Conservation (phyloP, 352 stramenopile genomes). For the Pythium rishiriense region DNA sequence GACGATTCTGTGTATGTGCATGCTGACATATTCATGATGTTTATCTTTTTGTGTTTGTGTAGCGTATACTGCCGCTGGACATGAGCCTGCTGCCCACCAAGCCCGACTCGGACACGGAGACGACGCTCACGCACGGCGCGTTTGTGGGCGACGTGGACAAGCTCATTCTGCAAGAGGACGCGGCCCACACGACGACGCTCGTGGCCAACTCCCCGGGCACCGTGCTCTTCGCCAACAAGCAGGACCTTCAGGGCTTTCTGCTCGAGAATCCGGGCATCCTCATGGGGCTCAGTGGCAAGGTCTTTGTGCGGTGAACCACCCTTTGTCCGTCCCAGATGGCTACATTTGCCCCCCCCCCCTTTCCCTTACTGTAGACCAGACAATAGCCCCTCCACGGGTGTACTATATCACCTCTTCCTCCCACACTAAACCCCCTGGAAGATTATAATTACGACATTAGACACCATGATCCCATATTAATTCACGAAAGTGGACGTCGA, state of each 20-base stretch:
- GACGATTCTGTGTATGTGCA: neutral
- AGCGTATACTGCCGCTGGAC: slow-evolving; percentile 66
- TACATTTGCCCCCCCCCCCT: slow-evolving; percentile 11
- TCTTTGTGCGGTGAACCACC: slow-evolving; percentile 42
- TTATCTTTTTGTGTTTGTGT: neutral
- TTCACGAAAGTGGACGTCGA: slow-evolving; percentile 6
- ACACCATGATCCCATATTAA: neutral
- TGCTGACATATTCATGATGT: neutral
- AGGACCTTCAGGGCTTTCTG: slow-evolving; percentile 70
- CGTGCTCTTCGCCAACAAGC: slow-evolving; percentile 64
- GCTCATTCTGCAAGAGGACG: slow-evolving; percentile 54
- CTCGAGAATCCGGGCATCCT: slow-evolving; percentile 76
- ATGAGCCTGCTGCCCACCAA: slow-evolving; percentile 49
- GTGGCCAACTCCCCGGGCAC: slow-evolving; percentile 51
- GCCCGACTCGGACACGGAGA: slow-evolving; percentile 40
- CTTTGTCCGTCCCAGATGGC: neutral
- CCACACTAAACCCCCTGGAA: neutral
- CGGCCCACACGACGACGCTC: slow-evolving; percentile 57
- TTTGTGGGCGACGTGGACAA: slow-evolving; percentile 77
- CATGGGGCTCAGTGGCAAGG: slow-evolving; percentile 63
- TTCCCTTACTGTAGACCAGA: slow-evolving; percentile 16
- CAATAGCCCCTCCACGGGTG: slow-evolving; percentile 18
- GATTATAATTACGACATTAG: slow-evolving; percentile 4
- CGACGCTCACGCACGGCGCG: slow-evolving; percentile 47
- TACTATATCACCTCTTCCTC: slow-evolving; percentile 10